These are phyloP conservation scores for Blastocystis hominis DNA, from an alignment of 352 stramenopile genomes.

Conservation along the genomic window DNA sequence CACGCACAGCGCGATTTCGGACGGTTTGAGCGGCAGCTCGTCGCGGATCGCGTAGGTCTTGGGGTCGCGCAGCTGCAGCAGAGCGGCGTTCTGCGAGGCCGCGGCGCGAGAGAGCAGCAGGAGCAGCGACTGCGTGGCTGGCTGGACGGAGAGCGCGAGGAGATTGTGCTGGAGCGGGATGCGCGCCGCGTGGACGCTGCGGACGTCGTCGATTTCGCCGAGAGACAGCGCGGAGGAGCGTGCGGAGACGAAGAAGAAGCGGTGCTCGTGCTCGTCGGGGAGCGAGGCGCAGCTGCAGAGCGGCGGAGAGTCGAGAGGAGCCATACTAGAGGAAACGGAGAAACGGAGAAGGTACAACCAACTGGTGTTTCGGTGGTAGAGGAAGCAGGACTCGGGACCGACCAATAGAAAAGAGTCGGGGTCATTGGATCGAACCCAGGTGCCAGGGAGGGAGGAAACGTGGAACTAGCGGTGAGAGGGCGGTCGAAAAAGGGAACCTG, in stretches of 20 bases:
- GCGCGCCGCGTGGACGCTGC: neutral
- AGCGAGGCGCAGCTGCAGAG: neutral
- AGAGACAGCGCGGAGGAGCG: neutral
- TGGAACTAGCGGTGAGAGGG: neutral
- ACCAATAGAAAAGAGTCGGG: neutral
- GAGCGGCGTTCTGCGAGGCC: neutral
- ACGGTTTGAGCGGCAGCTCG: neutral
- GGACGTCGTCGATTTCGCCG: conserved; percentile 8
- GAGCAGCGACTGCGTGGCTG: neutral
- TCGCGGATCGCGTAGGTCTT: neutral
- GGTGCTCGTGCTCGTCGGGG: neutral
- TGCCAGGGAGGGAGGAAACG: neutral
- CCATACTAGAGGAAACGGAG: neutral
- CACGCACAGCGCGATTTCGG: neutral
- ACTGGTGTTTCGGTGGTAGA: neutral
- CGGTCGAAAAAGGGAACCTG: neutral
- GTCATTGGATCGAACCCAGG: neutral
- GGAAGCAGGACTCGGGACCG: neutral
- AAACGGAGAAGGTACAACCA: neutral
- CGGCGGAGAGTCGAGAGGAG: neutral
- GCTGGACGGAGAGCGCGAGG: neutral
- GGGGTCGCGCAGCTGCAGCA: neutral
- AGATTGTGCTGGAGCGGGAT: neutral
- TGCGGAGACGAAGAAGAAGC: neutral
- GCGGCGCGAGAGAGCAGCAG: neutral